phyloP scores from a whole-genome alignment of 1,284 basidiomycete genomes.

The Bjerkandera adusta region DNA sequence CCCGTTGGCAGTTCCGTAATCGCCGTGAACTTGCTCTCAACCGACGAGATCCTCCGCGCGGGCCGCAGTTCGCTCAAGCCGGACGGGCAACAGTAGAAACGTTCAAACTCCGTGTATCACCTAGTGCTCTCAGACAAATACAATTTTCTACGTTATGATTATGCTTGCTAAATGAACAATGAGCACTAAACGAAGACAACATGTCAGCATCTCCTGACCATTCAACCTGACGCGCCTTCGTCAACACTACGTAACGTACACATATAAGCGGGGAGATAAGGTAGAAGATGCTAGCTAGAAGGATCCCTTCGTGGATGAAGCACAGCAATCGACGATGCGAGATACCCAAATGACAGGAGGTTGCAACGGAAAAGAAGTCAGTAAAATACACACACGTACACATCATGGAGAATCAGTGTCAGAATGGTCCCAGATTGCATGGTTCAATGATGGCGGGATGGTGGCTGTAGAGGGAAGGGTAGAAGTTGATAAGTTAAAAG shows the following conservation, averaged over 20 bases:
- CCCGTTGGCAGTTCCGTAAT: conserved; percentile 81
- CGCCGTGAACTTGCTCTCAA: conserved; percentile 92
- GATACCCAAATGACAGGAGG: conserved; percentile 2
- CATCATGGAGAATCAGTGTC: conserved; percentile 12
- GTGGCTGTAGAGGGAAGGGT: background rate
- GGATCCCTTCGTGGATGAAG: background rate
- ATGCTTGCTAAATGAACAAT: conserved; percentile 2
- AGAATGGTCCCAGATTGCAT: conserved; percentile 14
- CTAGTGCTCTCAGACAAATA: conserved; percentile 4
- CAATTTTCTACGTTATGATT: conserved; percentile 1
- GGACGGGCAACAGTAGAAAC: conserved; percentile 58
- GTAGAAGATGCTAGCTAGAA: background rate
- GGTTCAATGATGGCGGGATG: conserved; percentile 1
- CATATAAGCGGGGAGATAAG: background rate
- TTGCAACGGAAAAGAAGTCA: background rate
- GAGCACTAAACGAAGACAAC: conserved; percentile 1
- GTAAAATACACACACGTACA: background rate
- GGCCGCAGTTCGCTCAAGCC: conserved; percentile 88
- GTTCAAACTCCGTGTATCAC: background rate
- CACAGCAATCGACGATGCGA: background rate
- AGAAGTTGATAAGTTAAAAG: conserved; percentile 8
- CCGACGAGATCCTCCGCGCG: conserved; percentile 94
- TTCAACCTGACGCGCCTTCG: background rate
- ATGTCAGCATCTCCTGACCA: background rate
- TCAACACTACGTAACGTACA: conserved; percentile 8